phyloP scores from a whole-genome alignment of 257 asterid genomes.

The Euphrasia confusa region DNA sequence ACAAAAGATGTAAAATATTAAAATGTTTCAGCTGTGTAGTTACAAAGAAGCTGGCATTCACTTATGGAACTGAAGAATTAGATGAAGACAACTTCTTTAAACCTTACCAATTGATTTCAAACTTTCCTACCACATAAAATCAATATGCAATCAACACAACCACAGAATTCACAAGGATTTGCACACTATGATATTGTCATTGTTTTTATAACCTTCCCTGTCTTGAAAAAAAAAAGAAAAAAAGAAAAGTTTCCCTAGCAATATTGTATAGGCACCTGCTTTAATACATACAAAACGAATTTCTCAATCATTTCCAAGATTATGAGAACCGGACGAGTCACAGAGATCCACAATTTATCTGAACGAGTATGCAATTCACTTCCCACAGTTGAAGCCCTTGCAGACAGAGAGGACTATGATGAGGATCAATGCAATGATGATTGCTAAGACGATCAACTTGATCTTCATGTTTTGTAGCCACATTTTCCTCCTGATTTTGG shows the following conservation, averaged over 20 bases:
- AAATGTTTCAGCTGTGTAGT: no score
- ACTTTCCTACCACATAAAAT: neutral
- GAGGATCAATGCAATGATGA: slow-evolving; percentile 61
- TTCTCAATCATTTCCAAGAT: slow-evolving; percentile 19
- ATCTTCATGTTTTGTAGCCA: slow-evolving; percentile 91
- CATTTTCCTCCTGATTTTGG: slow-evolving; percentile 70
- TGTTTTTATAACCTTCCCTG: neutral
- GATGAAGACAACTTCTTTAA: neutral
- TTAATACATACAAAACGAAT: slow-evolving; percentile 34
- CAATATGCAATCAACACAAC: neutral
- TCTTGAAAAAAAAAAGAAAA: neutral
- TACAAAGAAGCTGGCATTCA: no score
- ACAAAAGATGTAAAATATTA: no score
- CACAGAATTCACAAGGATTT: neutral
- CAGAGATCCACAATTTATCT: slow-evolving; percentile 23
- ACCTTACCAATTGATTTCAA: no score
- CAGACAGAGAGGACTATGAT: slow-evolving; percentile 68
- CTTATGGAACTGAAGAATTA: no score
- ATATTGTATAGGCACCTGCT: slow-evolving; percentile 23
- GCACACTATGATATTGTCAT: slow-evolving; percentile 8
- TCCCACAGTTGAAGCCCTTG: slow-evolving; percentile 57
- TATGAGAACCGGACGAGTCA: slow-evolving; percentile 12
- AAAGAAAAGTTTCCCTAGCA: slow-evolving; percentile 18
- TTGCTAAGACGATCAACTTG: slow-evolving; percentile 67
- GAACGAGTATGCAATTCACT: slow-evolving; percentile 19